Evolutionary conservation across 2,329 filamentous ascomycete genomes (phyloP).

Genomic region (Botrytis fragariae): DNA sequence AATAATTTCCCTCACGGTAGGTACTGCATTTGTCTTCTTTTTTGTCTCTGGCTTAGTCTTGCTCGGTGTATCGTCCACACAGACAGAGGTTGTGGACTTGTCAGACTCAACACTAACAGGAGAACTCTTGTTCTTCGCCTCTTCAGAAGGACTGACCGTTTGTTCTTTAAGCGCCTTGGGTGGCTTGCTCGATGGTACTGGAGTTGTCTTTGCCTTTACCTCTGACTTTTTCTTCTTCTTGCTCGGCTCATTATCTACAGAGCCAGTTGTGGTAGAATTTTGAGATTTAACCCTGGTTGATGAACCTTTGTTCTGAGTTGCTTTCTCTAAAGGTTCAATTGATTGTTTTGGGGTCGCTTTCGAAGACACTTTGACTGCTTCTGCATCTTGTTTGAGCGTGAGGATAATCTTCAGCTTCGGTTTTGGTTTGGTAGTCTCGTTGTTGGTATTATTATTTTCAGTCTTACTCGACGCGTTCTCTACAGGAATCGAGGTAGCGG

Average conservation of each 20-base stretch:
- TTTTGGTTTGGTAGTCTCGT: neutral
- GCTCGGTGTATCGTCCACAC: neutral
- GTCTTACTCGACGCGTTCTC: neutral
- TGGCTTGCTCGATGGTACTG: neutral
- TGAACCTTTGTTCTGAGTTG: neutral
- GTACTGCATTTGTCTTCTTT: neutral
- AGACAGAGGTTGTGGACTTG: neutral
- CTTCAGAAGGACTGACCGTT: neutral
- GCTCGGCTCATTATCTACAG: neutral
- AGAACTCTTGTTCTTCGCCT: neutral
- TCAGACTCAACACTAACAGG: neutral
- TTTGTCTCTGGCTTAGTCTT: neutral
- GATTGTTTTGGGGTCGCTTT: neutral
- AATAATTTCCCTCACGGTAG: neutral
- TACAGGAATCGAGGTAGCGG: neutral
- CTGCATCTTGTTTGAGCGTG: neutral
- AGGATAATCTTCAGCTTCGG: neutral
- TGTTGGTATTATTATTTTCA: neutral
- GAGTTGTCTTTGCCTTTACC: neutral
- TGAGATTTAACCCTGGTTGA: neutral
- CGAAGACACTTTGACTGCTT: neutral
- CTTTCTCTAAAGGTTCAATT: neutral
- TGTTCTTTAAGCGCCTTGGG: neutral
- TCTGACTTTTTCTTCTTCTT: neutral
- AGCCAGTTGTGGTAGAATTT: neutral